Evolutionary conservation across 768 basidiomycete species (phyloP).

Genomic region (Suillus variegatus): DNA sequence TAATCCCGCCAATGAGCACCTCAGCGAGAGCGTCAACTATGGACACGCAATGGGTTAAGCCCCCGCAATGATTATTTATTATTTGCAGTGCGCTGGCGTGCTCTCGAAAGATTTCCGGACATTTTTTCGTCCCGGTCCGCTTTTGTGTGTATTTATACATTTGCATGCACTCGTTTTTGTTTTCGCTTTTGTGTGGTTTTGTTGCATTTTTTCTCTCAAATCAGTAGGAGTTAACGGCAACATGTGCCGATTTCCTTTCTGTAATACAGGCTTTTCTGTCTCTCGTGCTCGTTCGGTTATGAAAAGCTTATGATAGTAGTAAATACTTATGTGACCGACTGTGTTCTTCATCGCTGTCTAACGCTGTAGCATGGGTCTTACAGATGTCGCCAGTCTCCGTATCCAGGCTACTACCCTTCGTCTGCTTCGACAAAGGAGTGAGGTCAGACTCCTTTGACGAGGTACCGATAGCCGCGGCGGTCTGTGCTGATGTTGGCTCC

Average conservation of each 20-base stretch:
- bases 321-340: no score
- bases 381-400: no score
- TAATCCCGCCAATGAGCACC: conserved; percentile 81
- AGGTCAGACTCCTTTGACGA: no score
- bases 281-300: background rate
- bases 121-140: conserved; percentile 4
- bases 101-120: conserved; percentile 7
- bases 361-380: no score
- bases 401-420: no score
- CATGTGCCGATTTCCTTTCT: background rate
- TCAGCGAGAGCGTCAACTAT: conserved; percentile 83
- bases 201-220: background rate
- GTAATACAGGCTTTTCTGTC: background rate
- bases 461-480: no score
- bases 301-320: background rate
- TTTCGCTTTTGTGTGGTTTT: background rate
- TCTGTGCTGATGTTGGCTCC: no score
- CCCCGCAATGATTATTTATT: background rate
- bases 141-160: conserved; percentile 7
- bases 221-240: background rate
- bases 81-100: conserved; percentile 3
- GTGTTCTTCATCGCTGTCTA: no score
- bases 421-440: no score
- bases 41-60: conserved; percentile 34
- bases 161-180: background rate